Evolutionary conservation across 2,329 filamentous ascomycete species (phyloP).

Genomic region (Byssochlamys sp.): DNA sequence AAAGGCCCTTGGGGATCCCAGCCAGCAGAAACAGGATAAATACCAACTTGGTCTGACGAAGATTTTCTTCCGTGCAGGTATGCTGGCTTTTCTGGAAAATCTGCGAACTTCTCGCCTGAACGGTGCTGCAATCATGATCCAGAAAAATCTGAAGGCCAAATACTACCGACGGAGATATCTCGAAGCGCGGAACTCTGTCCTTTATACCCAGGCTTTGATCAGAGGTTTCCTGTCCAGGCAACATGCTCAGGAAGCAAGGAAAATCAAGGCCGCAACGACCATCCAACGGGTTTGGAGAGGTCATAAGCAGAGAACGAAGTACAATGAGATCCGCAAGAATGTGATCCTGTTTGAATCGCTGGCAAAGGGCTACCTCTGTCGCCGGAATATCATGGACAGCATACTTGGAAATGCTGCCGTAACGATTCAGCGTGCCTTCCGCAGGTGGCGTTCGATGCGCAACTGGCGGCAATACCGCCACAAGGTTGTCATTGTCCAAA

Average conservation of each 20-base stretch:
- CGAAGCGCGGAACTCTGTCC: slow-evolving; percentile 70
- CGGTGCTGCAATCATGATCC: slow-evolving; percentile 90
- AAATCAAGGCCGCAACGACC: slow-evolving; percentile 75
- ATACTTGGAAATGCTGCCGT: slow-evolving; percentile 83
- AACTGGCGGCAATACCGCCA: slow-evolving; percentile 80
- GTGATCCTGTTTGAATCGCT: slow-evolving; percentile 80
- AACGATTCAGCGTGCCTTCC: slow-evolving; percentile 84
- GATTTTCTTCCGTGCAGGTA: slow-evolving; percentile 98
- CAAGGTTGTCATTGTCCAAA: slow-evolving; percentile 84
- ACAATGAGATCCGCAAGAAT: slow-evolving; percentile 67
- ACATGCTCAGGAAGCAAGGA: slow-evolving; percentile 69
- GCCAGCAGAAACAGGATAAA: slow-evolving; percentile 69
- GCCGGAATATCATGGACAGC: slow-evolving; percentile 87
- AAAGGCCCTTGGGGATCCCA: slow-evolving; percentile 73
- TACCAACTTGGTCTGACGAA: slow-evolving; percentile 96
- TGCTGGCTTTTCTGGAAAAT: slow-evolving; percentile 96
- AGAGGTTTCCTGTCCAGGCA: slow-evolving; percentile 70
- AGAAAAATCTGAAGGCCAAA: slow-evolving; percentile 93
- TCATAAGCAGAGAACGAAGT: slow-evolving; percentile 75
- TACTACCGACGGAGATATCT: slow-evolving; percentile 90
- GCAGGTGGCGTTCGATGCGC: slow-evolving; percentile 66
- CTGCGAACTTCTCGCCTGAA: slow-evolving; percentile 82
- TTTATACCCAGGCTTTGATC: slow-evolving; percentile 67
- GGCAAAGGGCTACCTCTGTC: slow-evolving; percentile 82
- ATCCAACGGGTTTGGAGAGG: slow-evolving; percentile 95